Percentiles rank a stretch among this genome's conserved stretches.
phyloP scores from a whole-genome alignment of 768 basidiomycete genomes.

The Podaxis sp. region DNA sequence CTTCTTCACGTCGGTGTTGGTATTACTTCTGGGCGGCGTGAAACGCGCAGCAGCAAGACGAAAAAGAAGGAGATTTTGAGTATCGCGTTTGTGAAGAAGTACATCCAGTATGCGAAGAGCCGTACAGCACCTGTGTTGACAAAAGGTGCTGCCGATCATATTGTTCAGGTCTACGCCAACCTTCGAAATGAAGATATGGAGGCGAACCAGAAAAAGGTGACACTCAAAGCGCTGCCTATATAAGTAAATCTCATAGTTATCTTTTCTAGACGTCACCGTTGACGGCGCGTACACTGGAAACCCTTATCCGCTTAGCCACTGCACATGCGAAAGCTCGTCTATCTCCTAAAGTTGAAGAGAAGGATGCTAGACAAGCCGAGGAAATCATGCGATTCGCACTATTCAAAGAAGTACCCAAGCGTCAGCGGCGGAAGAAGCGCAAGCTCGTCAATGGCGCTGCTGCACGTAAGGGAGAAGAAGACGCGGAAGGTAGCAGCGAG shows the following conservation, averaged over 20 bases:
- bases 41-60: conserved; percentile 49
- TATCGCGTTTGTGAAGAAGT: conserved; percentile 96
- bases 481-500: conserved; percentile 46
- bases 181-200: conserved; percentile 91
- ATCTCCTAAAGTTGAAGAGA: conserved; percentile 76
- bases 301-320: conserved; percentile 94
- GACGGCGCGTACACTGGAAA: conserved; percentile 97
- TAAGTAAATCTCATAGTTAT: conserved; percentile 3
- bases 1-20: conserved; percentile 84
- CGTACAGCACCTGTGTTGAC: conserved; percentile 81
- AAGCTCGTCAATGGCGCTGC: conserved; percentile 73
- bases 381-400: conserved; percentile 95
- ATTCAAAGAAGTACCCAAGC: conserved; percentile 94
- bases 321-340: conserved; percentile 96
- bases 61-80: conserved; percentile 84
- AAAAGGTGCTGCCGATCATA: conserved; percentile 91
- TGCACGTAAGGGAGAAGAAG: conserved; percentile 39
- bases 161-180: conserved; percentile 87
- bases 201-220: conserved; percentile 81
- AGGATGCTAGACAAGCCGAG: conserved; percentile 88
- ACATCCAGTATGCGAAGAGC: conserved; percentile 95
- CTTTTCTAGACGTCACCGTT: conserved; percentile 82
- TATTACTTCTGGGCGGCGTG: conserved; percentile 39
- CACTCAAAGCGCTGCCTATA: conserved; percentile 15
- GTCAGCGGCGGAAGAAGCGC: conserved; percentile 77